A percentile compares a stretch with the other conserved stretches of the same genome.
Evolutionary conservation across 306 rosid species (phyloP).

Genomic region (Ceratonia siliqua): DNA sequence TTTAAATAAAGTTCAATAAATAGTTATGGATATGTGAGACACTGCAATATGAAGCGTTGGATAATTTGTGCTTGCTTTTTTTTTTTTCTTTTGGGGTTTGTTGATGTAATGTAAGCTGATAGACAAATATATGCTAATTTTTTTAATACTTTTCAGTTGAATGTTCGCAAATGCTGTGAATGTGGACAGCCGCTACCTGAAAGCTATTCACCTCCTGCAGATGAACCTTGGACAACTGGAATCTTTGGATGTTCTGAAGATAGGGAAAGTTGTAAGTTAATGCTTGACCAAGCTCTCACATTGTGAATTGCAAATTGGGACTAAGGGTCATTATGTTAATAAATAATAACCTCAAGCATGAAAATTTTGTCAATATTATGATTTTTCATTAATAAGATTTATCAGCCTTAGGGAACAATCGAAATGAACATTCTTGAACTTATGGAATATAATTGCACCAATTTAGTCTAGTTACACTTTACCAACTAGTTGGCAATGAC

Average conservation of each 20-base stretch:
- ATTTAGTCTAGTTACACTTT: neutral
- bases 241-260: slow-evolving; percentile 90
- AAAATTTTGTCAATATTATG: neutral
- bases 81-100: neutral
- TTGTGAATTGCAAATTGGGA: neutral
- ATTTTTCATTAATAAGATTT: neutral
- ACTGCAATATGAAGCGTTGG: neutral
- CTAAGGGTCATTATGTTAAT: slow-evolving; percentile 7
- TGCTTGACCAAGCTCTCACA: slow-evolving; percentile 17
- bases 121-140: slow-evolving; percentile 10
- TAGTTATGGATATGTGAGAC: neutral
- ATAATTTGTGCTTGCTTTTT: neutral
- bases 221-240: slow-evolving; percentile 98
- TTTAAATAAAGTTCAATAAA: neutral
- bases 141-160: slow-evolving; percentile 51
- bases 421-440: neutral
- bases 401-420: neutral
- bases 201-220: slow-evolving; percentile 86
- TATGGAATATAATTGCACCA: neutral
- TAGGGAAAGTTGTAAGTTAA: slow-evolving; percentile 84
- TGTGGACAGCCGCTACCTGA: slow-evolving; percentile 94
- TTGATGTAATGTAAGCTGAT: neutral
- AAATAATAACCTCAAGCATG: slow-evolving; percentile 12
- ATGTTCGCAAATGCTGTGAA: slow-evolving; percentile 77
- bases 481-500: neutral